Conservation (phyloP, 2,329 filamentous ascomycete species). For the Hypoxylon sp. region DNA sequence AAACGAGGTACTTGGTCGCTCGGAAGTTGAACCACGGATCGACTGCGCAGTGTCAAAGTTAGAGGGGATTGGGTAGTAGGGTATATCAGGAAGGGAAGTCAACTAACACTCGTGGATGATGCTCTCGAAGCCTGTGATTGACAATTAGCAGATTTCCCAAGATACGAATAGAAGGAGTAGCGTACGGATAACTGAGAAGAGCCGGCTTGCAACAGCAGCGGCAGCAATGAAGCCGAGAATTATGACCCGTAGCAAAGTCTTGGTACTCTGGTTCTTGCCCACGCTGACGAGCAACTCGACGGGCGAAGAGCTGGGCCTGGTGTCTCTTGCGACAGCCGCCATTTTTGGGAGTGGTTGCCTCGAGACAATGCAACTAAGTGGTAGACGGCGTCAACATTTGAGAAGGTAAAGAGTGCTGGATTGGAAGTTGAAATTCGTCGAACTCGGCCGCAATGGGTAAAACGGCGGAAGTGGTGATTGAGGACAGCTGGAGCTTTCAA, state of each 20-base stretch:
- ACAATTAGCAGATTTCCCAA: conserved; percentile 31
- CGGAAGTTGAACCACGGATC: conserved; percentile 99
- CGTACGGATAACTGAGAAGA: conserved; percentile 98
- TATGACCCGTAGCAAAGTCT: conserved; percentile 87
- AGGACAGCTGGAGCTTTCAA: conserved; percentile 54
- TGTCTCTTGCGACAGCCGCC: conserved; percentile 57
- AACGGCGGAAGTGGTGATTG: conserved; percentile 27
- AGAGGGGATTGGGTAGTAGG: conserved; percentile 44
- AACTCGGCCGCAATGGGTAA: conserved; percentile 26
- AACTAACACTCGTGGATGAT: conserved; percentile 99
- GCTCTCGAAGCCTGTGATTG: conserved; percentile 85
- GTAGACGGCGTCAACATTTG: conserved; percentile 49
- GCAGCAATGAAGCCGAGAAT: conserved; percentile 94
- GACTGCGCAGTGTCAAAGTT: conserved; percentile 69
- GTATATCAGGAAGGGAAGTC: conserved; percentile 31
- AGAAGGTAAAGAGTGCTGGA: conserved; percentile 16
- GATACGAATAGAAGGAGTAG: conserved; percentile 48
- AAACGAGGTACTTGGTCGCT: conserved; percentile 96
- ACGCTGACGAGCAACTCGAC: conserved; percentile 71
- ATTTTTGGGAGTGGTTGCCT: conserved; percentile 55
- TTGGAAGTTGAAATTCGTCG: conserved; percentile 16
- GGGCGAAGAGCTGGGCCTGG: conserved; percentile 46
- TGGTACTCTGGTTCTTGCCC: conserved; percentile 84
- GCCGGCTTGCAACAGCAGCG: conserved; percentile 90
- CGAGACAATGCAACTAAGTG: conserved; percentile 45